Evolutionary conservation across 768 basidiomycete genomes (phyloP), one percentile per base, ranked within the genome.

Genomic region (Suillus bovinus): DNA sequence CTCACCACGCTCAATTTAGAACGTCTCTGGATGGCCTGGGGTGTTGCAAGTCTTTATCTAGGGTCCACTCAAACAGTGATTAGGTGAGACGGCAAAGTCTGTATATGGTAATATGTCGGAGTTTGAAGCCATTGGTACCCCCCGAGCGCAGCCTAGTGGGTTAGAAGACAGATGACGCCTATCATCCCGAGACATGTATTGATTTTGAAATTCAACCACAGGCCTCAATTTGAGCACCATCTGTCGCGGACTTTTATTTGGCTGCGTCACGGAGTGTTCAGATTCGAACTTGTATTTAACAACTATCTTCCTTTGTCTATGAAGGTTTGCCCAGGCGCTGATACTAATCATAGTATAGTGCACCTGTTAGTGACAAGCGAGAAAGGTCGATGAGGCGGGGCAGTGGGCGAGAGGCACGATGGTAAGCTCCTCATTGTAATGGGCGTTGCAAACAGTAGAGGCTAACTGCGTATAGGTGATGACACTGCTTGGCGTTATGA

Each of bases 221-320:
- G 5, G 38, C 16, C 38, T 13, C 38, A 38, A 34, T 34, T 34
- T 34, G 34, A 34, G 1, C 34, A 34, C n/a, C n/a, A n/a, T n/a
- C n/a, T n/a, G n/a, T n/a, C n/a, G 34, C 38, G 5, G 14, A 17
- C 38, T 39, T 1, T 34, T 6, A 1, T 6, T 39, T 39, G 38
- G 14, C 38, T 39, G 14, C 14, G 36, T 14, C 5, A 7, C 33
- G 9, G 33, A 34, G 14, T 39, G 6, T 39, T 20, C 16, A 39
- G 38, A 16, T 42, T 8, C 20, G 7, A 41, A n/a, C 41, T 42
- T 44, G 42, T 44, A 13, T 87, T 88, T 3, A 44, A 44, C n/a
- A 11, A 11, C 9, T n/a, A n/a, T 10, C n/a, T 24, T 16, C 6
- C 24, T 47, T 47, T 14, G 3, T 47, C 24, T 22, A 22, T 44